phyloP scores from a whole-genome alignment of 1,284 basidiomycete species.

The Trichosporon sp. region DNA sequence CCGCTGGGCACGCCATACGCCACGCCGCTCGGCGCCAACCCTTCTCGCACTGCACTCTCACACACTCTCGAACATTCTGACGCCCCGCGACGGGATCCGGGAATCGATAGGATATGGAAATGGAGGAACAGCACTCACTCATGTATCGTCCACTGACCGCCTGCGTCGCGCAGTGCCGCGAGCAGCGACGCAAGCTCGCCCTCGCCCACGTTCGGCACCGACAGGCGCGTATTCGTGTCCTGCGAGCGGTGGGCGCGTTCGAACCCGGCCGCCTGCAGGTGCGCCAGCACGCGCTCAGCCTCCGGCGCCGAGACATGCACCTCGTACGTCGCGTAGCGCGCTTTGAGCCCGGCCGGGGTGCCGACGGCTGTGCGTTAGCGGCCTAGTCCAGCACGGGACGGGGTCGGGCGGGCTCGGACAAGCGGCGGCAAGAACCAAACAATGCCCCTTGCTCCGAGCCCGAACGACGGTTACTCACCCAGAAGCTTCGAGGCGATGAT shows the following conservation, averaged over 20 bases:
- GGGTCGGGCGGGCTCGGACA: background rate
- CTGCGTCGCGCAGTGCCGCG: conserved; percentile 18
- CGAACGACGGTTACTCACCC: conserved; percentile 48
- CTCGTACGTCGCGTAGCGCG: conserved; percentile 67
- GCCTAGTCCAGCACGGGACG: background rate
- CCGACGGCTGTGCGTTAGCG: conserved; percentile 57
- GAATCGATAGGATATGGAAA: background rate
- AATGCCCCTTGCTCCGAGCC: background rate
- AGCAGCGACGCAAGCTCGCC: conserved; percentile 27
- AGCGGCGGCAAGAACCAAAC: too few species aligned
- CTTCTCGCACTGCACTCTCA: background rate
- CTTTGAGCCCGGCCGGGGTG: conserved; percentile 60
- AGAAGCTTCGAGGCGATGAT: conserved; percentile 66
- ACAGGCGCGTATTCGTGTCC: conserved; percentile 33
- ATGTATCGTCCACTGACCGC: conserved; percentile 29
- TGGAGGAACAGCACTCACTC: conserved; percentile 33
- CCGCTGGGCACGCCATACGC: background rate
- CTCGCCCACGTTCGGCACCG: conserved; percentile 31
- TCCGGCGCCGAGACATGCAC: conserved; percentile 68
- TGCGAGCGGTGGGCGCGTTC: conserved; percentile 30
- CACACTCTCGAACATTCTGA: background rate
- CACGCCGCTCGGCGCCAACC: background rate
- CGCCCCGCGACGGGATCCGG: background rate
- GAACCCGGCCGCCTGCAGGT: conserved; percentile 60
- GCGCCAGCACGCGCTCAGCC: conserved; percentile 55